Conservation (phyloP, 164 flowering plant genomes). For the Buxus sempervirens region DNA sequence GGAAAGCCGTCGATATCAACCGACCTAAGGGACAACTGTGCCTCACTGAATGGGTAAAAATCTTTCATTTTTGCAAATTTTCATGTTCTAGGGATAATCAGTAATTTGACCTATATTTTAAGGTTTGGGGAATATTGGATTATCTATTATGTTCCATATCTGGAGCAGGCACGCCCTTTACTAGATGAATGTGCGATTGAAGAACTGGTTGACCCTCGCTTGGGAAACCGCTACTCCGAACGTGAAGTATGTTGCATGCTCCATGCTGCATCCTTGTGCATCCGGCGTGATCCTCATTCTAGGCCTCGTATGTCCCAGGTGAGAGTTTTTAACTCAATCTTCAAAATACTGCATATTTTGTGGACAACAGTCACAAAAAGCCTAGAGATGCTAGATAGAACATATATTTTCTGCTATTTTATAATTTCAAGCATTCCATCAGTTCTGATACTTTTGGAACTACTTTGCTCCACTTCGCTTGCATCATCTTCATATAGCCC, state of each 20-base stretch:
- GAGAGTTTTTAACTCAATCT: neutral
- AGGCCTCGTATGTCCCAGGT: conserved; percentile 99
- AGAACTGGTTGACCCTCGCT: conserved; percentile 68
- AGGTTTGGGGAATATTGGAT: neutral
- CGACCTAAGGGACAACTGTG: conserved; percentile 94
- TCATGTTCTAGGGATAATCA: too few species aligned
- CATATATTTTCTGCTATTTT: too few species aligned
- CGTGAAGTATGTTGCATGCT: conserved; percentile 63
- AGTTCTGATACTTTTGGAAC: too few species aligned
- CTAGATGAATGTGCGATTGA: conserved; percentile 53
- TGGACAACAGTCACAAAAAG: neutral
- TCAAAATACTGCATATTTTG: neutral
- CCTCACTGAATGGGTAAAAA: conserved; percentile 87
- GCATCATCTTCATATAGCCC: too few species aligned
- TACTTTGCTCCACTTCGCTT: too few species aligned
- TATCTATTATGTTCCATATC: conserved; percentile 6
- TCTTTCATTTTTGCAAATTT: neutral
- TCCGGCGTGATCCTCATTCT: conserved; percentile 62
- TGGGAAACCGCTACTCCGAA: conserved; percentile 47
- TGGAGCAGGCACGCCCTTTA: conserved; percentile 80
- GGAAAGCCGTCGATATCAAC: conserved; percentile 83
- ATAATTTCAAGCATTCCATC: too few species aligned
- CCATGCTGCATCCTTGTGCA: conserved; percentile 82
- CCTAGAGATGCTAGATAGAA: too few species aligned
- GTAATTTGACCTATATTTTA: too few species aligned